These are phyloP conservation scores for Colletotrichum sp. DNA, from an alignment of 2,329 filamentous ascomycete genomes.

Conservation along the genomic window DNA sequence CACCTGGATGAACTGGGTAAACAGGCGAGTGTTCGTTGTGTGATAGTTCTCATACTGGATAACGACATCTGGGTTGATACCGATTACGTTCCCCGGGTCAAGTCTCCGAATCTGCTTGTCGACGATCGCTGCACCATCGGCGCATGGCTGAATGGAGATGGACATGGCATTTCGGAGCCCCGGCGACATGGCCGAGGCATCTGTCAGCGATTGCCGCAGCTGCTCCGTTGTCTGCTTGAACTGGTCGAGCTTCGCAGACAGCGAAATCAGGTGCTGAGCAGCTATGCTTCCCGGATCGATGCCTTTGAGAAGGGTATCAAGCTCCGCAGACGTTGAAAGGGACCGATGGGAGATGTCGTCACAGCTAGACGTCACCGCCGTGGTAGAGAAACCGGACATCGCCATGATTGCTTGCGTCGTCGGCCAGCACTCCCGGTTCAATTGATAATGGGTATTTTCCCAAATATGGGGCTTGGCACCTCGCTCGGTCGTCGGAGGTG, in stretches of 20 bases:
- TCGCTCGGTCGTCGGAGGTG: not conserved
- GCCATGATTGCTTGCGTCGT: not conserved
- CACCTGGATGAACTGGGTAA: constrained; percentile 15
- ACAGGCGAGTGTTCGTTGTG: constrained; percentile 27
- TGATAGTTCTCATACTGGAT: constrained; percentile 28
- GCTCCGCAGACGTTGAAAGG: constrained; percentile 32
- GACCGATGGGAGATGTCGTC: constrained; percentile 34
- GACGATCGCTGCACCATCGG: constrained; percentile 30
- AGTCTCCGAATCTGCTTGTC: constrained; percentile 40
- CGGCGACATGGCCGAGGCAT: constrained; percentile 30
- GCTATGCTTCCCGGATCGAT: constrained; percentile 16
- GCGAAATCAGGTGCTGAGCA: constrained; percentile 24
- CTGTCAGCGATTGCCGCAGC: constrained; percentile 29
- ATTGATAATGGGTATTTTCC: not conserved
- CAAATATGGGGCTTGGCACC: not conserved
- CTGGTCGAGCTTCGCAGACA: constrained; percentile 28
- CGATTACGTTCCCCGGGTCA: constrained; percentile 26
- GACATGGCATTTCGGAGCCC: constrained; percentile 32
- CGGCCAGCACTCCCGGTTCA: not conserved
- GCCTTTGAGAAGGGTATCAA: constrained; percentile 29
- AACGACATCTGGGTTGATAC: constrained; percentile 30
- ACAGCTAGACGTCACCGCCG: constrained; percentile 35
- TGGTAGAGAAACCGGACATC: constrained; percentile 40
- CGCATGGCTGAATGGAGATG: constrained; percentile 32
- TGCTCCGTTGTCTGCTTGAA: constrained; percentile 29